Base-by-base conservation (phyloP, 2,329 filamentous ascomycete species). In the Leptographium galeiforme region DNA sequence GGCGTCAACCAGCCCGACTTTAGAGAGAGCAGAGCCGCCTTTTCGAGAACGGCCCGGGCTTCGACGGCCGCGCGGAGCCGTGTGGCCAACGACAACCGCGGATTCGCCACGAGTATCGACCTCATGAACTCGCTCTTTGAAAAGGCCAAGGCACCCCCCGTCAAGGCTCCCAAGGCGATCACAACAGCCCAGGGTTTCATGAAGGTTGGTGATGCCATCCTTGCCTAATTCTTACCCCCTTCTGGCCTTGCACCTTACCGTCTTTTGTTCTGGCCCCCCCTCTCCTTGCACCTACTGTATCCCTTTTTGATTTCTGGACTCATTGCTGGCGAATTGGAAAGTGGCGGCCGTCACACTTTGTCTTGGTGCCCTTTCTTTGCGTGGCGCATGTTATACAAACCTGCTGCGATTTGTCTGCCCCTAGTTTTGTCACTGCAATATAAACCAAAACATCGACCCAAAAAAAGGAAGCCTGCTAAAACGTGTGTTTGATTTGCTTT, bases 41-140 rank as follows among this genome's bases (percentile, higher is more conserved):
- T 62, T 62, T 55, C 63, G 47, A 53, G 51, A 7, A 39, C 25
- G 47, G 13, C 36, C 10, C 36, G 43, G n/a, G 52, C 52, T 10
- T 53, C 52, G 2, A 34, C 43, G 8, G 61, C 61, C 1, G 58
- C 61, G 32, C 69, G 66, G 53, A 66, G 64, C 43, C 65, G 65
- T 41, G 59, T 64, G 32, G 63, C 68, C 18, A 57, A 67, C 41
- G 76, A 79, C 60, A 74, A 77, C 52, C 79, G 80, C 58, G 84
- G 85, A 1, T 91, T 95, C 67, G 79, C 82, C 19, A 95, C 86
- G 19, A 90, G 87, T 63, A 95, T 97, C 70, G 93, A 96, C 72
- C 73, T 96, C 66, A 96, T 95, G 89, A 91, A 95, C 66, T 95
- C 89, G 48, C 73, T 96, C 53, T 96, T 94, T 68, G 85, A 87